Base-by-base conservation (phyloP, 2,329 filamentous ascomycete genomes). In the Juglanconis sp. region DNA sequence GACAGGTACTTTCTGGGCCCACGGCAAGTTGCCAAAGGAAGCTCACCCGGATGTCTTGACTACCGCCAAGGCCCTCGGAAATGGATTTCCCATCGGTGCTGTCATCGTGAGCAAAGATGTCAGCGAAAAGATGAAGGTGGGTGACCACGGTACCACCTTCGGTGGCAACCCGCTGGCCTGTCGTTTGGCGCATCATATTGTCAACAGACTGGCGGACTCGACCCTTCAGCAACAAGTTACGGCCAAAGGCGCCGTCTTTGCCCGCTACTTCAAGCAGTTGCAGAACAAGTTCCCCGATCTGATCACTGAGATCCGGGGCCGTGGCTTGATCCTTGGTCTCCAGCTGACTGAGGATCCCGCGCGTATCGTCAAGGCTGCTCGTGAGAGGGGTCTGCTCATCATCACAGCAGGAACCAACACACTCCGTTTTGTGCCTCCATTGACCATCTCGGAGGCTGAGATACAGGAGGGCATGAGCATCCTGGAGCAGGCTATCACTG, bases 391-490 rank as follows among this genome's bases (percentile, higher is more conserved):
- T 0, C 74, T 99, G 69, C 74, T 99, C 61, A 81, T 99, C 62
- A 97, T 99, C 70, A 97, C 92, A 1, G 94, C 92, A 34, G 95
- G 95, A 1, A 92, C 87, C 35, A 96, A 98, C 71, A 97, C 93
- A 8, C 76, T 99, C 67, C 83, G 95, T 52, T 96, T 99, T 68
- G 92, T 98, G 59, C 95, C 95, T 36, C 90, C 91, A 63, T 77
- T 99, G 70, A 87, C 87, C 5, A 90, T 99, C 60, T 89, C 85
- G 1, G 87, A 91, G 67, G 84, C 83, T 32, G 90, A 97, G 81
- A 95, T 98, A 65, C 80, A 87, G 66, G 81, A 89, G 65, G 92
- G 91, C 0, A 77, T 97, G 73, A 77, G 78, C 47, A 92, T 96
- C 56, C 72, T 98, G 62, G 89, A 88, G 66, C 82, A 91, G 67